Evolutionary conservation across 176 grass and related monocot genomes (phyloP), one percentile per base, ranked within the genome.

Genomic region (Cenchrus fungigraminus): DNA sequence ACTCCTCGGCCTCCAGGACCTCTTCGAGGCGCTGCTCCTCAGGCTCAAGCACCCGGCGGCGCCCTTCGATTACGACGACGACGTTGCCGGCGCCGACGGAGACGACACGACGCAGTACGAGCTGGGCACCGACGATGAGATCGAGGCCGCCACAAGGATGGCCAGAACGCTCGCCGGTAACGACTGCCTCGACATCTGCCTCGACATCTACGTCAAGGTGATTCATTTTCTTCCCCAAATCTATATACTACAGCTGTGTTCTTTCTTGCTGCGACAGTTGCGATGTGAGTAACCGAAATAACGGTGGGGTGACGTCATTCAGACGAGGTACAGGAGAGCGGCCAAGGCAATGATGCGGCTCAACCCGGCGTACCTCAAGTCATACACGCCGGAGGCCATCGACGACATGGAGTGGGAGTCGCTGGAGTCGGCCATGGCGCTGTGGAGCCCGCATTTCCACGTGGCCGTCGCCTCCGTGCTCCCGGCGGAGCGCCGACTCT

Each of bases 301-400:
- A 64, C 75, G 25, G 65, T 71, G 44, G 44, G 12, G 54, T 74
- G 59, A 74, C 80, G 84, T 86, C 79, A 81, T 49, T 68, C 84
- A 91, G 89, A 80, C 76, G 47, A 82, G 92, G 77, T 94, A 94
- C 72, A 91, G 89, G 71, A 81, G 89, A 31, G 89, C 92, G 19
- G 92, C 92, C 0, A 91, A 94, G 86, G 89, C 89, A 61, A 83
- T 94, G 87, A 94, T 94, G 92, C 84, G 87, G 81, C 78, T 94
- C 6, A 87, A 85, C 77, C 89, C 89, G 31, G 84, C 56, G 66
- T 94, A 94, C 84, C 89, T 94, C 64, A 89, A 91, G 78, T 69
- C 78, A 40, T 94, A 91, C 73, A 81, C 89, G 73, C 62, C 89
- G 46, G 89, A 87, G 28, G 89, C 79, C 53, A 68, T 94, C 53